Percentiles rank a stretch among this genome's conserved stretches.
Evolutionary conservation across 2,329 filamentous ascomycete species (phyloP).

Genomic region (Emydomyces testavorans): DNA sequence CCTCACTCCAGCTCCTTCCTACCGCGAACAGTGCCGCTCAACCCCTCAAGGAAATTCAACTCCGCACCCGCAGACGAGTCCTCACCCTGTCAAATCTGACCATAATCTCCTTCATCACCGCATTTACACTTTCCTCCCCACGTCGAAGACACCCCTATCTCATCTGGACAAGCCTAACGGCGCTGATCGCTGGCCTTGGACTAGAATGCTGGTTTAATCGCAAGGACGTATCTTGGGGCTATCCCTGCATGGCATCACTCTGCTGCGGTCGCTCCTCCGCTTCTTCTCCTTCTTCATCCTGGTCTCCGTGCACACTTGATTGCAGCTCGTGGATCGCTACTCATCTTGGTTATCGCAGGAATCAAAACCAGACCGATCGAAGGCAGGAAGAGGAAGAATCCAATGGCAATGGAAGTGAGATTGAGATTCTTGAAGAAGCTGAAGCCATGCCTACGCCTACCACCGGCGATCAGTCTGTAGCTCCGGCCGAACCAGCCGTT

Average conservation of each 20-base stretch:
- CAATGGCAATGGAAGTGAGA: conserved; percentile 16
- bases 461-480: conserved; percentile 5
- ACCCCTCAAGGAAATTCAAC: conserved; percentile 57
- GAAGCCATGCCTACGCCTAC: conserved; percentile 14
- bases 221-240: conserved; percentile 28
- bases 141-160: conserved; percentile 77
- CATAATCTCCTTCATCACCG: conserved; percentile 59
- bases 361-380: neutral
- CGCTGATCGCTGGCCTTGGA: conserved; percentile 35
- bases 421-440: conserved; percentile 15
- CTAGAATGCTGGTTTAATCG: conserved; percentile 66
- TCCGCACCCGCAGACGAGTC: conserved; percentile 53
- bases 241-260: conserved; percentile 1
- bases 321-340: conserved; percentile 6
- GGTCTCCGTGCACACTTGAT: neutral
- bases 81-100: conserved; percentile 57
- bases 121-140: conserved; percentile 64
- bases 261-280: neutral
- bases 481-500: neutral
- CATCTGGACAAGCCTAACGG: conserved; percentile 65
- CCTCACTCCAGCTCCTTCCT: conserved; percentile 67
- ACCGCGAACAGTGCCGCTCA: conserved; percentile 59
- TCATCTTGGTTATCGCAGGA: conserved; percentile 3
- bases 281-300: neutral
- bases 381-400: conserved; percentile 20